Evolutionary conservation across 495 filamentous ascomycete species (phyloP).

Genomic region (Penicillium soppii): DNA sequence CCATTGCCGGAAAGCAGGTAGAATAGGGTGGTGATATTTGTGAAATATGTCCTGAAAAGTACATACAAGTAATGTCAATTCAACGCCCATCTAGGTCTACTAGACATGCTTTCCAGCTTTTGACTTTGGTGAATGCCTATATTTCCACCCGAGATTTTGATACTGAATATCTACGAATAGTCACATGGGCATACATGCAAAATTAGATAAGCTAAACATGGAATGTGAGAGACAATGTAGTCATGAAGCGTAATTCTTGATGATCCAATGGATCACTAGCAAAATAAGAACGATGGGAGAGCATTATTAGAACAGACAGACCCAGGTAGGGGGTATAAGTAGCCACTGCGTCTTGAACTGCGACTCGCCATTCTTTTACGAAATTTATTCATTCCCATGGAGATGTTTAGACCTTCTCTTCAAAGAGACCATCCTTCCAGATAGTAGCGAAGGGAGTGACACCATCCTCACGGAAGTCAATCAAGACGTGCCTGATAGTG

Average conservation of each 20-base stretch:
- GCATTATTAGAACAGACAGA: constrained; percentile 20
- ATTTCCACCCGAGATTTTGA: no score
- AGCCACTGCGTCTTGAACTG: constrained; percentile 16
- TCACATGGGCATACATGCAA: no score
- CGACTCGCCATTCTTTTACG: constrained; percentile 20
- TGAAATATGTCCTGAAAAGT: no score
- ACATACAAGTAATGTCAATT: no score
- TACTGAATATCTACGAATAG: no score
- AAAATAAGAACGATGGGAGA: constrained; percentile 30
- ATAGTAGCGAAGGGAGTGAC: constrained; percentile 82
- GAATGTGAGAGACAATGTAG: constrained; percentile 37
- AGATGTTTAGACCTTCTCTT: constrained; percentile 83
- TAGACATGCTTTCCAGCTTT: no score
- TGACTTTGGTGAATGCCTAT: no score
- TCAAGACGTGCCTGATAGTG: constrained; percentile 88
- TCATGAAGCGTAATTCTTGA: constrained; percentile 48
- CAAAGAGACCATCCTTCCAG: constrained; percentile 93
- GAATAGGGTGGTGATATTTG: no score
- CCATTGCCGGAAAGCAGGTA: no score
- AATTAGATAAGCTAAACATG: constrained; percentile 5
- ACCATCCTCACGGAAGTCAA: constrained; percentile 97
- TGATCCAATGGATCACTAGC: constrained; percentile 30
- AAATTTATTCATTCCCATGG: constrained; percentile 28
- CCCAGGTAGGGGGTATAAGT: constrained; percentile 13
- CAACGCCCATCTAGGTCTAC: no score